Evolutionary conservation across 306 rosid genomes (phyloP).

Genomic region (Senna siamea): DNA sequence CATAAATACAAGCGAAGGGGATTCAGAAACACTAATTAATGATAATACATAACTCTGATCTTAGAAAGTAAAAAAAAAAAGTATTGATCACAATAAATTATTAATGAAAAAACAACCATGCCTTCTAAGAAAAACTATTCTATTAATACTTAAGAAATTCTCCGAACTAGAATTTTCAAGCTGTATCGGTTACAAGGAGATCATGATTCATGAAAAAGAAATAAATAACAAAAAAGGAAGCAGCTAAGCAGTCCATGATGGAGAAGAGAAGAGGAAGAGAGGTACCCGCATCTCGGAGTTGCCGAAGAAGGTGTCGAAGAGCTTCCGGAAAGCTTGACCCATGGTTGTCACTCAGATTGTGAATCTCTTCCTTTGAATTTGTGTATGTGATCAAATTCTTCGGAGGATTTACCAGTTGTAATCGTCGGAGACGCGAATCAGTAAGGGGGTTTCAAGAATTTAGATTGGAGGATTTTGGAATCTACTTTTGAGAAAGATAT

Average conservation of each 20-base stretch:
- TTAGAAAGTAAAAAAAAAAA: neutral
- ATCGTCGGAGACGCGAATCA: neutral
- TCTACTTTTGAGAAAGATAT: neutral
- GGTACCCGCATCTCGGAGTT: constrained; percentile 55
- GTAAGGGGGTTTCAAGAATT: neutral
- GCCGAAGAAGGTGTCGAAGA: constrained; percentile 56
- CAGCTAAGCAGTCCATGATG: neutral
- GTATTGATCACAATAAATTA: constrained; percentile 4
- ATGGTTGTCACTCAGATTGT: constrained; percentile 24
- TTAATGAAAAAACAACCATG: neutral
- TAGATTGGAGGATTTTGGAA: constrained; percentile 18
- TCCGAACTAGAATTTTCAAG: neutral
- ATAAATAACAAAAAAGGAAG: neutral
- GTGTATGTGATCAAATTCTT: constrained; percentile 11
- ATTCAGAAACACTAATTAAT: neutral
- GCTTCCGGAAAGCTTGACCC: constrained; percentile 68
- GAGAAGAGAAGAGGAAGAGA: neutral
- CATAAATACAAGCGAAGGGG: too few species aligned
- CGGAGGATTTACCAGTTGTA: neutral
- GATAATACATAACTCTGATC: neutral
- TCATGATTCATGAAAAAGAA: neutral
- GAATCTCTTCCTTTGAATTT: neutral
- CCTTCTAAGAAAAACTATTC: neutral
- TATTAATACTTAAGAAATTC: neutral
- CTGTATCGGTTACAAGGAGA: neutral